A percentile compares a stretch with the other conserved stretches of the same genome.
phyloP scores from a whole-genome alignment of 352 stramenopile species.

The Pythium periplocum region DNA sequence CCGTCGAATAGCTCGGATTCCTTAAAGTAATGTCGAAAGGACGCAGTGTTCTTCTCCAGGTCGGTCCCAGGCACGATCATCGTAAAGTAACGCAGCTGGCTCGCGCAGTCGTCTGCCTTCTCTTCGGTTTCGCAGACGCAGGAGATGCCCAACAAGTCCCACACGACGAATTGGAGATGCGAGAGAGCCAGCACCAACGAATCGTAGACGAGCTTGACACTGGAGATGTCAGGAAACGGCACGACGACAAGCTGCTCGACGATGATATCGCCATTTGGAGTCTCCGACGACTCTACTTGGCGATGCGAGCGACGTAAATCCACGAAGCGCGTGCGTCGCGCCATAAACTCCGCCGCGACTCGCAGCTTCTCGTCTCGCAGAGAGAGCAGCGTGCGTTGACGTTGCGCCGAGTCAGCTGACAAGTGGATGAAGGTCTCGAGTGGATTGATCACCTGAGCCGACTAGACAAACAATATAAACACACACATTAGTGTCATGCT shows the following conservation, averaged over 20 bases:
- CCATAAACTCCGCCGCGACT: constrained; percentile 21
- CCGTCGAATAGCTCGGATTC: constrained; percentile 1
- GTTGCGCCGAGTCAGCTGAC: constrained; percentile 14
- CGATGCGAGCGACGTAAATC: constrained; percentile 24
- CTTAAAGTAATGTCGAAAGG: not conserved
- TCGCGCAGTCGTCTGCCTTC: not conserved
- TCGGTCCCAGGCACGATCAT: not conserved
- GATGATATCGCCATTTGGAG: constrained; percentile 26
- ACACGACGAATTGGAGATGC: constrained; percentile 47
- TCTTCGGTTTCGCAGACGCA: constrained; percentile 38
- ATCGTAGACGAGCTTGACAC: constrained; percentile 32
- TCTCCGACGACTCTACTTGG: constrained; percentile 34
- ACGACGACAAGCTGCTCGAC: constrained; percentile 26
- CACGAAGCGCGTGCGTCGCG: constrained; percentile 21
- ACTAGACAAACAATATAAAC: not conserved
- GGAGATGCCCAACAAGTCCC: constrained; percentile 34
- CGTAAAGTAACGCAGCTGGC: not conserved
- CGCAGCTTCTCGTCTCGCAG: constrained; percentile 20
- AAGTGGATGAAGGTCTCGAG: constrained; percentile 32
- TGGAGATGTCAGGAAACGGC: constrained; percentile 23
- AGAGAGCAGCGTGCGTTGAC: constrained; percentile 19
- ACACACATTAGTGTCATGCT: not conserved
- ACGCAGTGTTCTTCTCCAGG: constrained; percentile 4
- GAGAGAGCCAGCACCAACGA: constrained; percentile 26
- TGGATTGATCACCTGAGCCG: constrained; percentile 25